Evolutionary conservation across 192 early-diverging fungal species (phyloP), one percentile per base, ranked within the genome.

Genomic region (Neocallimastix lanati): DNA sequence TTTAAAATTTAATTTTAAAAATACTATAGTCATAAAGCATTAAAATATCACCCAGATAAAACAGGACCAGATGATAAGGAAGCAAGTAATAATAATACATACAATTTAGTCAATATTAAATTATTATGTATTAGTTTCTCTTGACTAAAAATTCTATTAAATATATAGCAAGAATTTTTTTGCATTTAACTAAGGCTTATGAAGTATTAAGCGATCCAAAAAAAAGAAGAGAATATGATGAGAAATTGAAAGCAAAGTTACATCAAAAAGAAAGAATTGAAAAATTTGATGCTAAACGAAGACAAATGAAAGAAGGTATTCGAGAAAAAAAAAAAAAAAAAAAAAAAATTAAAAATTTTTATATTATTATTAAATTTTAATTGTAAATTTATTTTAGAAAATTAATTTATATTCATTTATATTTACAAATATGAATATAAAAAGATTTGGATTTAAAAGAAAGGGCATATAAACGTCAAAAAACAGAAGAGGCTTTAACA

Each of bases 1-100:
- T 37, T 13, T 14, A 37, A 37, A 37, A 37, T 37, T 13, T 37
- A 14, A 37, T 6, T 33, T 33, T 33, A 33, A 33, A 33, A 33
- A 33, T 33, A 12, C 21, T 79, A 29, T 12, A 79, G 79, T 40
- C n/a, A 79, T 27, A 79, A 36, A 16, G 80, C 80, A 21, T 35
- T 80, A 18, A 37, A 77, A 28, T 37, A 30, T 14, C 80, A 80
- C 76, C 80, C 80, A 2, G 80, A 80, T 78, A 80, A 80, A 80
- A 78, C 35, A 29, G 79, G 79, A 25, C 79, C 77, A 5, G 78
- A 80, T 27, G 76, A 80, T 78, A 80, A 35, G 28, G 80, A 35
- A 27, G 0, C 78, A 29, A n/a, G 50, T 67, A 67, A n/a, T 67
- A 33, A 6, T 33, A 33, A 6, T 33, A n/a, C n/a, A n/a, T n/a